phyloP scores from a whole-genome alignment of 345 rosid genomes.

The Jatropha curcas region DNA sequence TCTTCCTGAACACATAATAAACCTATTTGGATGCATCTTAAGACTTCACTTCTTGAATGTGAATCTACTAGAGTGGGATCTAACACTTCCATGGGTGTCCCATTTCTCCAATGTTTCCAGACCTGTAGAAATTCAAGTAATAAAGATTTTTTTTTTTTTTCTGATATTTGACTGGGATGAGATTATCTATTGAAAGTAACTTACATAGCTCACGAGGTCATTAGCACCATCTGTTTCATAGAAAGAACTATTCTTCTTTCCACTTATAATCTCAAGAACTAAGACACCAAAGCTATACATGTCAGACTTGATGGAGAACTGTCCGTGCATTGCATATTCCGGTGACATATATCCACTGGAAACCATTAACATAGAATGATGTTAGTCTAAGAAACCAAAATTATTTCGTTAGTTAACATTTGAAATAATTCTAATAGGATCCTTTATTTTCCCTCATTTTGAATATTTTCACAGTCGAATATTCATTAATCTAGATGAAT shows the following conservation, averaged over 20 bases:
- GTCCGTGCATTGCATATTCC: constrained; percentile 29
- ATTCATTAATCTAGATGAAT: no score
- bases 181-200: not conserved
- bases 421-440: no score
- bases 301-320: constrained; percentile 15
- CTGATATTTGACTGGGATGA: no score
- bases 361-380: not conserved
- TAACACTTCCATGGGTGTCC: constrained; percentile 42
- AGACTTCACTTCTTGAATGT: constrained; percentile 42
- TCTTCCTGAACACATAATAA: constrained; percentile 68
- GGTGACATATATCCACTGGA: constrained; percentile 15
- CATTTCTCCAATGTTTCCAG: constrained; percentile 58
- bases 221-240: constrained; percentile 2
- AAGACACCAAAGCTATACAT: constrained; percentile 24
- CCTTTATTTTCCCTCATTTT: no score
- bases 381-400: no score
- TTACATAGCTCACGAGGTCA: constrained; percentile 24
- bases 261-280: constrained; percentile 23
- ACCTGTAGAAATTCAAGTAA: not conserved
- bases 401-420: no score
- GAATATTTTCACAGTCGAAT: no score
- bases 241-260: constrained; percentile 23
- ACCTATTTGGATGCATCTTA: constrained; percentile 55
- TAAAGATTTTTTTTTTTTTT: no score
- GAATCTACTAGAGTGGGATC: constrained; percentile 40